Evolutionary conservation across 805 yeast genomes (phyloP).

Genomic region (Candida tallmaniae): DNA sequence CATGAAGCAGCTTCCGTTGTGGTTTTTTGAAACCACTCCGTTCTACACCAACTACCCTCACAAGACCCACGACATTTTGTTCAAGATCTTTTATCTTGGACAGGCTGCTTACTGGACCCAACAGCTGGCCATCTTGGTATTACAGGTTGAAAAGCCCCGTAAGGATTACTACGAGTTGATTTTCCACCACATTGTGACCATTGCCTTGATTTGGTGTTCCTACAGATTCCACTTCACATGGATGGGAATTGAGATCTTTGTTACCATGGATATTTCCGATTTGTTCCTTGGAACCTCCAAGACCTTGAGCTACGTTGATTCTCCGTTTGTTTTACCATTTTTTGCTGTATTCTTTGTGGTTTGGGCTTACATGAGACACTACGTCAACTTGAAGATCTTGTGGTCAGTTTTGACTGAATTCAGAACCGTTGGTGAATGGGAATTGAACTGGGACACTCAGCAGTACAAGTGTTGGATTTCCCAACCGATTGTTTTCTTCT

Average conservation of each 20-base stretch:
- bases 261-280: constrained; percentile 96
- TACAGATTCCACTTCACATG: constrained; percentile 94
- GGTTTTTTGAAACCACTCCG: constrained; percentile 84
- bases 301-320: constrained; percentile 80
- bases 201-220: constrained; percentile 78
- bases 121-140: constrained; percentile 76
- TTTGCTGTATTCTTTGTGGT: constrained; percentile 61
- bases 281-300: constrained; percentile 81
- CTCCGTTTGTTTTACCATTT: constrained; percentile 56
- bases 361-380: constrained; percentile 92
- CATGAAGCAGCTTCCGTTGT: constrained; percentile 74
- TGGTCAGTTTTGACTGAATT: constrained; percentile 86
- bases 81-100: constrained; percentile 78
- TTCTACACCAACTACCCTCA: constrained; percentile 86
- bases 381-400: constrained; percentile 70
- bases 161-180: constrained; percentile 89
- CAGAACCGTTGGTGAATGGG: constrained; percentile 76
- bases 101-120: constrained; percentile 99
- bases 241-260: constrained; percentile 87
- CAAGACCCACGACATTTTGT: constrained; percentile 57
- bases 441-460: constrained; percentile 79
- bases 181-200: constrained; percentile 89
- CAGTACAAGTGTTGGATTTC: constrained; percentile 97
- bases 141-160: constrained; percentile 92
- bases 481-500: constrained; percentile 78